A percentile compares a stretch with the other conserved stretches of the same genome.
phyloP scores from a whole-genome alignment of 148 eudicot genomes.

The Fallopia convolvulus region DNA sequence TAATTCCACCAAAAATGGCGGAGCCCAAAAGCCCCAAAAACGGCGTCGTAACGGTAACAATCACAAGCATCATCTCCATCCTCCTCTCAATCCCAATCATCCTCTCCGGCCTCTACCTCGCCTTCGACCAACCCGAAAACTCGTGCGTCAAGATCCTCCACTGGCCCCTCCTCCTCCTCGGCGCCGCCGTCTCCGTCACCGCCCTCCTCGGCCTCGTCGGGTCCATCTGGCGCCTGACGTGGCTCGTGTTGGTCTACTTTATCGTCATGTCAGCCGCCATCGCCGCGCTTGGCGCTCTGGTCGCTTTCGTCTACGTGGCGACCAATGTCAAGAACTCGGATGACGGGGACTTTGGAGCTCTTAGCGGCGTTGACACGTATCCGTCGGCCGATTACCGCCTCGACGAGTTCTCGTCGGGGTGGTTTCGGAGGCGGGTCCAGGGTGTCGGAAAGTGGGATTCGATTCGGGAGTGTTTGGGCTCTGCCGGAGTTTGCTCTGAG shows the following conservation, averaged over 20 bases:
- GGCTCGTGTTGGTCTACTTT: conserved; percentile 1
- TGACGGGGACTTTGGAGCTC: neutral
- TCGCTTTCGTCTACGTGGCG: neutral
- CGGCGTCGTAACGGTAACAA: neutral
- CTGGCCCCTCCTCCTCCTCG: conserved; percentile 2
- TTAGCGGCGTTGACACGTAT: neutral
- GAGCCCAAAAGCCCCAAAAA: neutral
- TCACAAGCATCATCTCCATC: conserved; percentile 3
- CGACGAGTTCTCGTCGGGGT: neutral
- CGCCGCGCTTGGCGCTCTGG: neutral
- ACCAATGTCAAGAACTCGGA: neutral
- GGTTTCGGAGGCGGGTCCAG: neutral
- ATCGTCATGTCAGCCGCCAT: neutral
- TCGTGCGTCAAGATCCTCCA: neutral
- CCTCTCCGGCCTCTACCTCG: conserved; percentile 3
- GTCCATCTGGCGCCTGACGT: conserved; percentile 1
- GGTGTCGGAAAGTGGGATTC: neutral
- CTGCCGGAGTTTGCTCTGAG: neutral
- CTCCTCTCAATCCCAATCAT: conserved; percentile 7
- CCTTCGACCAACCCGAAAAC: conserved; percentile 2
- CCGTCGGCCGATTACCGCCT: neutral
- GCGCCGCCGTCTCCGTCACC: neutral
- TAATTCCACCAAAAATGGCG: neutral
- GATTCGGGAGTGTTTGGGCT: neutral
- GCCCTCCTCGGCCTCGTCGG: conserved; percentile 6